Evolutionary conservation across 495 filamentous ascomycete species (phyloP), one percentile per base, ranked within the genome.

Genomic region (Usnea hakonensis): DNA sequence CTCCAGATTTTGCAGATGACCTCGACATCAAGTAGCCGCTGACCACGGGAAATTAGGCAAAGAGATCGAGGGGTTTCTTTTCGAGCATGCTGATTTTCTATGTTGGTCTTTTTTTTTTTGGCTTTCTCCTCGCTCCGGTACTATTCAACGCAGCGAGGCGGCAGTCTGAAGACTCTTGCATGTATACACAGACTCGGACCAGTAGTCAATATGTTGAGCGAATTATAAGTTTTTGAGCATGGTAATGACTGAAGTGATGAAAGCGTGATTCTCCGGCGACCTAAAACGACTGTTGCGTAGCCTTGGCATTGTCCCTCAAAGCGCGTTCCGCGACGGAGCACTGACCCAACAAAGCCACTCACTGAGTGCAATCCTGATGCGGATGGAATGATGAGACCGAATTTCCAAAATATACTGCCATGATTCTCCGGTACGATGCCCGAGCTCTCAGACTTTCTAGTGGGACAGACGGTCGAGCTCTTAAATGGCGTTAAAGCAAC

Each of bases 401-500:
- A 21, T 5, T 11, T 26, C 7, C n/a, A 13, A 8, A n/a, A 40
- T 40, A 40, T 41, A 58, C 55, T 59, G 52, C 44, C 58, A 69
- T 65, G 55, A 60, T 50, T 55, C 28, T 28, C 55, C 57, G n/a
- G 23, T 53, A 63, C 30, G 5, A 70, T 70, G 68, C 57, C 60
- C 36, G 68, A 70, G 38, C 66, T 75, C 68, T 68, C 67, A 58
- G 69, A 70, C 40, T 73, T 77, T 66, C 68, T 71, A 41, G 61
- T 77, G 48, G 87, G 85, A 64, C 79, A 86, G 70, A 79, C 79
- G 41, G 82, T 95, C 73, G 80, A 81, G 72, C 81, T 94, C 59
- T 81, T 75, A 71, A 88, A 95, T 71, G 90, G 90, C 69, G 88
- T 87, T 64, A 80, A 79, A 59, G 94, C 80, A 67, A 85, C 81